Evolutionary conservation across 768 basidiomycete genomes (phyloP).

Genomic region (Daedaleopsis nitida): DNA sequence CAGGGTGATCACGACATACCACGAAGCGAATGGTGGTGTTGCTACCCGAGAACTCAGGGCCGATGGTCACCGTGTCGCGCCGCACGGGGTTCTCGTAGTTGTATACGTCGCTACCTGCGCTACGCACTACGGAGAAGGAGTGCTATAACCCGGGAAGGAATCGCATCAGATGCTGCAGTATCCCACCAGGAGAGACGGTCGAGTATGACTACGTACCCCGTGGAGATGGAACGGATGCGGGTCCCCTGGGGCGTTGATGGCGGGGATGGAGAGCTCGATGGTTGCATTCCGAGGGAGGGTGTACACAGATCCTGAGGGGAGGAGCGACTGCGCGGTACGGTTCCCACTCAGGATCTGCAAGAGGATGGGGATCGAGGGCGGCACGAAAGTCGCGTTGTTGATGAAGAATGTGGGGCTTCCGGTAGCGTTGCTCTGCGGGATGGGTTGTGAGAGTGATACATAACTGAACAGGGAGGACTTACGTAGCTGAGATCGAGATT

Average conservation of each 20-base stretch:
- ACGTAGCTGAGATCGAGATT: slow-evolving; percentile 20
- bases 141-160: slow-evolving; percentile 31
- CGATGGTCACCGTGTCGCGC: slow-evolving; percentile 35
- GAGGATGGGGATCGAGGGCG: slow-evolving; percentile 53
- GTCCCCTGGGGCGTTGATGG: slow-evolving; percentile 39
- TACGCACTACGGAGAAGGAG: slow-evolving; percentile 40
- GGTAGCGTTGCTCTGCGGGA: slow-evolving; percentile 13
- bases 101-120: slow-evolving; percentile 29
- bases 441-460: slow-evolving; percentile 15
- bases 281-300: slow-evolving; percentile 46
- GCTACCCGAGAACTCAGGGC: slow-evolving; percentile 7
- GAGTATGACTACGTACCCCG: slow-evolving; percentile 37
- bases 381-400: slow-evolving; percentile 37
- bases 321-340: slow-evolving; percentile 44
- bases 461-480: background rate
- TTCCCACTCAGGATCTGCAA: slow-evolving; percentile 62
- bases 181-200: background rate
- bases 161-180: background rate
- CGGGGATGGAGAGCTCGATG: slow-evolving; percentile 52
- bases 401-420: slow-evolving; percentile 30
- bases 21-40: slow-evolving; percentile 30
- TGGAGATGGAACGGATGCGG: slow-evolving; percentile 46
- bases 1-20: background rate
- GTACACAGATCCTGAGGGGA: slow-evolving; percentile 52
- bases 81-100: slow-evolving; percentile 42